These are phyloP conservation scores for Candida montana DNA, from an alignment of 805 yeast genomes.

Conservation along the genomic window DNA sequence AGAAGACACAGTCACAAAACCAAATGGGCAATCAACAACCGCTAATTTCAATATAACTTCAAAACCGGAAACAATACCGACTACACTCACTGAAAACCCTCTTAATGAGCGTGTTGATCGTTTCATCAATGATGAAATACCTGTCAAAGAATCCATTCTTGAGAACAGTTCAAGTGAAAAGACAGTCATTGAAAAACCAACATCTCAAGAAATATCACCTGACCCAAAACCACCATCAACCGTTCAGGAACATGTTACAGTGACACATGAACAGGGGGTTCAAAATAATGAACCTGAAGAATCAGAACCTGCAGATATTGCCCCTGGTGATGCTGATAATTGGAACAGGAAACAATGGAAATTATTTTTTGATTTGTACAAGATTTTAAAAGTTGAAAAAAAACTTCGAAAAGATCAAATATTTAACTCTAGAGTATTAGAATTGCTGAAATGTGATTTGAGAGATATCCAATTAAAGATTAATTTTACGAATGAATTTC, in stretches of 20 bases:
- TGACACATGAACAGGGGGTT: neutral
- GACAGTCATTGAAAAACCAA: neutral
- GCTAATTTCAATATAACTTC: neutral
- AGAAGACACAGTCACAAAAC: neutral
- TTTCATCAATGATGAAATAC: neutral
- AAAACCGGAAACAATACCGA: too few species aligned
- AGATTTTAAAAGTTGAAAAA: conserved; percentile 5
- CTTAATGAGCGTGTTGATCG: neutral
- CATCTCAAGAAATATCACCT: neutral
- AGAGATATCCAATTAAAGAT: conserved; percentile 19
- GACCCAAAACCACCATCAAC: neutral
- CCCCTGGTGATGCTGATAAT: conserved; percentile 3
- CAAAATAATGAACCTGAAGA: neutral
- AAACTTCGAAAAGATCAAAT: conserved; percentile 9
- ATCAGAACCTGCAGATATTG: neutral
- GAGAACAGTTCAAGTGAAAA: neutral
- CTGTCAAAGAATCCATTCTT: neutral
- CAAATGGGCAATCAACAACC: conserved; percentile 5
- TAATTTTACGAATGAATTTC: conserved; percentile 12
- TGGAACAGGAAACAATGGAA: conserved; percentile 20
- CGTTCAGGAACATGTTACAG: too few species aligned
- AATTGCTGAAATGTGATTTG: conserved; percentile 17
- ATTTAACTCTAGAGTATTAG: conserved; percentile 11
- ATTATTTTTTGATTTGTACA: conserved; percentile 11
- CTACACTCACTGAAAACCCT: too few species aligned